A percentile compares a stretch with the other conserved stretches of the same genome.
phyloP scores from a whole-genome alignment of 169 alveolate species.

The Plasmodium billcollinsi region DNA sequence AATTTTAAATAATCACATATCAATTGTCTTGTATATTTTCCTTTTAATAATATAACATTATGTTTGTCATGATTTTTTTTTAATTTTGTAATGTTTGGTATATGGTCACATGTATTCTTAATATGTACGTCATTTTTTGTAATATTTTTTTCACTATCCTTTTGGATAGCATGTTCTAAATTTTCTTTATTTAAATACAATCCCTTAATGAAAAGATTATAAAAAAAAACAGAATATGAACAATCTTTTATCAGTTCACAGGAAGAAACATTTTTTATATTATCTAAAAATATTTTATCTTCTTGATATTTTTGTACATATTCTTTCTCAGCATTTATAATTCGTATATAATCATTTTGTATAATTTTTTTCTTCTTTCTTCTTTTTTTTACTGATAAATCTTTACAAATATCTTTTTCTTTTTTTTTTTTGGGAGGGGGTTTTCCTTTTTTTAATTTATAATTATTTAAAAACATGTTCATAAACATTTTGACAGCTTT shows the following conservation, averaged over 20 bases:
- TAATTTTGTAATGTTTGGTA: neutral
- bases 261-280: neutral
- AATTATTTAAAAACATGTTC: no score
- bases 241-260: conserved; percentile 31
- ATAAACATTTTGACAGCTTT: no score
- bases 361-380: neutral
- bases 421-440: no score
- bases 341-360: conserved; percentile 21
- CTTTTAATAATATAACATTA: conserved; percentile 17
- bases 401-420: no score
- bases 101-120: neutral
- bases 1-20: conserved; percentile 34
- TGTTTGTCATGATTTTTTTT: neutral
- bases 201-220: conserved; percentile 26
- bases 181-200: conserved; percentile 3
- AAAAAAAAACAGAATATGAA: conserved; percentile 28
- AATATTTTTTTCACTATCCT: neutral
- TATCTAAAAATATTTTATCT: conserved; percentile 19
- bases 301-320: conserved; percentile 32
- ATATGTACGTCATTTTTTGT: no score
- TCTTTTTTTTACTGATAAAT: conserved; percentile 10
- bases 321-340: conserved; percentile 31
- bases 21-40: conserved; percentile 23
- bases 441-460: no score
- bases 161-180: neutral